phyloP scores from a whole-genome alignment of 306 rosid species.

The Geum urbanum region DNA sequence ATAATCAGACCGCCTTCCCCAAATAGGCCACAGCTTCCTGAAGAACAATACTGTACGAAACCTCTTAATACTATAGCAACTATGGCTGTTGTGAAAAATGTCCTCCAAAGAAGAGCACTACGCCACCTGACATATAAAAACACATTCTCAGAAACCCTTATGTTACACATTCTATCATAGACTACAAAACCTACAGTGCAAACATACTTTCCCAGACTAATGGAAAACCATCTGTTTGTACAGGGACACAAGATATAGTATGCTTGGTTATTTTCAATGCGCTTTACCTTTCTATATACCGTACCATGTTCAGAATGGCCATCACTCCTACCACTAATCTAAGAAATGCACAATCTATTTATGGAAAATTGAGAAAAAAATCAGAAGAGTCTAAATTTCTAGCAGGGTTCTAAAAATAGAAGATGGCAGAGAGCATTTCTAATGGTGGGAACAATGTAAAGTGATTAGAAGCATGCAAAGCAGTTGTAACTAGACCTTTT shows the following conservation, averaged over 20 bases:
- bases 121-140: slow-evolving; percentile 59
- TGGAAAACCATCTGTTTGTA: neutral
- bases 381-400: neutral
- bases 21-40: slow-evolving; percentile 62
- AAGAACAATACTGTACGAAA: slow-evolving; percentile 45
- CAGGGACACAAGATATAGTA: too few species aligned
- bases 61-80: slow-evolving; percentile 72
- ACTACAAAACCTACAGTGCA: too few species aligned
- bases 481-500: neutral
- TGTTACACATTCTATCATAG: too few species aligned
- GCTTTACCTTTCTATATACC: neutral
- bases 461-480: neutral
- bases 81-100: slow-evolving; percentile 77
- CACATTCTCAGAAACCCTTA: too few species aligned
- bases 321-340: neutral
- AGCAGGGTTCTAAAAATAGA: neutral
- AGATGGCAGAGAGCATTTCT: too few species aligned
- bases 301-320: neutral
- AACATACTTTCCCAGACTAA: neutral
- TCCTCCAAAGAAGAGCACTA: slow-evolving; percentile 83
- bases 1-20: slow-evolving; percentile 82
- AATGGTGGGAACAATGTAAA: too few species aligned
- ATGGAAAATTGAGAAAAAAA: neutral
- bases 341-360: neutral
- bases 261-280: neutral